Conservation (phyloP, 2,329 filamentous ascomycete species). For the Beauveria asiatica region DNA sequence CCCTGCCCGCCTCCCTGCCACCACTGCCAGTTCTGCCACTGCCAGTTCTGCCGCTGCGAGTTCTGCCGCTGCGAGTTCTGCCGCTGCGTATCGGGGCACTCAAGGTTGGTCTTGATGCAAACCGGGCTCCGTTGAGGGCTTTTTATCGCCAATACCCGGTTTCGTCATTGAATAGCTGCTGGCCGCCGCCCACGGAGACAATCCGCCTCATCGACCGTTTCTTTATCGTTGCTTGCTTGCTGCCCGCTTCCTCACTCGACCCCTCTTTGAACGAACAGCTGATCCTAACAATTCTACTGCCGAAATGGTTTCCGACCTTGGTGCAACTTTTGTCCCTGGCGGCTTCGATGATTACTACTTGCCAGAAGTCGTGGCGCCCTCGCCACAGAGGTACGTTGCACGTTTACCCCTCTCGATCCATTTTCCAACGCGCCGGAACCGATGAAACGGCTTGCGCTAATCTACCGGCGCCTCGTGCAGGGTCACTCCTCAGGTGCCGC, state of each 20-base stretch:
- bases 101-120: background rate
- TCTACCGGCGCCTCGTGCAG: conserved; percentile 36
- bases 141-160: background rate
- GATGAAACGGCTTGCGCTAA: conserved; percentile 3
- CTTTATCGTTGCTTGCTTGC: background rate
- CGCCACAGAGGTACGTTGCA: conserved; percentile 46
- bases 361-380: conserved; percentile 50
- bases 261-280: background rate
- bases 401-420: background rate
- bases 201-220: background rate
- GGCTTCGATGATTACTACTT: conserved; percentile 53
- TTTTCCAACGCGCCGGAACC: background rate
- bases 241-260: background rate
- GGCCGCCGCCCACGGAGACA: background rate
- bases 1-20: background rate
- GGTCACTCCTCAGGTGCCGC: conserved; percentile 89
- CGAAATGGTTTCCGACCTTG: conserved; percentile 22
- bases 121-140: background rate
- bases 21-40: background rate
- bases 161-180: background rate
- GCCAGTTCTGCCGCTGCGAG: background rate
- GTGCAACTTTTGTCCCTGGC: conserved; percentile 51
- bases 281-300: background rate
- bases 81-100: background rate
- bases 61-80: background rate